A percentile compares a stretch with the other conserved stretches of the same genome.
Evolutionary conservation across 2,329 filamentous ascomycete genomes (phyloP).

Genomic region (Periconia macrospinosa): DNA sequence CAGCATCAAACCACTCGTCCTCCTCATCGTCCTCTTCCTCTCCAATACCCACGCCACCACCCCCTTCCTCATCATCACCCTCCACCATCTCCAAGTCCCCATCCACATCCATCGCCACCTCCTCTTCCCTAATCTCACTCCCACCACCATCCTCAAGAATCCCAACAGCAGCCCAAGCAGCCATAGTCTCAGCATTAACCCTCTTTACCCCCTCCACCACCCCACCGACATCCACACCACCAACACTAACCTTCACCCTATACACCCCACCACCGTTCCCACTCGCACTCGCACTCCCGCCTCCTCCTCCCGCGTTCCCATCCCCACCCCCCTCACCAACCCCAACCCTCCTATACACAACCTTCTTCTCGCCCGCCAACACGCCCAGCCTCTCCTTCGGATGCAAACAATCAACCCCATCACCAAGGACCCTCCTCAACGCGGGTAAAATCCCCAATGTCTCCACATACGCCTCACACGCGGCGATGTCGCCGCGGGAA

Average conservation of each 20-base stretch:
- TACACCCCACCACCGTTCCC: conserved; percentile 16
- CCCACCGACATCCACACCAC: conserved; percentile 33
- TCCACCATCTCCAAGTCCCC: not conserved
- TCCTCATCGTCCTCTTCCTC: conserved; percentile 7
- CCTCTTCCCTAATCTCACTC: not conserved
- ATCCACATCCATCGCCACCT: not conserved
- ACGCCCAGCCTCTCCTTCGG: conserved; percentile 70
- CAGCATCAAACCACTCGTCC: conserved; percentile 21
- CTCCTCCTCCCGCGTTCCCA: conserved; percentile 4
- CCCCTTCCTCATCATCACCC: not conserved
- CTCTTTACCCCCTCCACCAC: conserved; percentile 36
- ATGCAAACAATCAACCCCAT: conserved; percentile 58
- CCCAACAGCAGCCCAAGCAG: conserved; percentile 35
- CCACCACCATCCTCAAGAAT: conserved; percentile 21
- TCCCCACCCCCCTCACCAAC: conserved; percentile 2
- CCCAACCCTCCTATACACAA: conserved; percentile 54
- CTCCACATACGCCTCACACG: conserved; percentile 64
- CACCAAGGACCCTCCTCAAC: conserved; percentile 62
- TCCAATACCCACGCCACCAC: not conserved
- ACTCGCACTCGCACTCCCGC: conserved; percentile 4
- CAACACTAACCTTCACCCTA: conserved; percentile 39
- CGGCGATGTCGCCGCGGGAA: conserved; percentile 50
- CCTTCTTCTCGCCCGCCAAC: conserved; percentile 55
- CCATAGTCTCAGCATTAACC: conserved; percentile 44
- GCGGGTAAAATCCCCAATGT: conserved; percentile 66